Percentiles rank a stretch among this genome's conserved stretches.
These are phyloP conservation scores for Kurtzmaniella quercitrusa DNA, from an alignment of 1,139 yeast species.

Conservation along the genomic window DNA sequence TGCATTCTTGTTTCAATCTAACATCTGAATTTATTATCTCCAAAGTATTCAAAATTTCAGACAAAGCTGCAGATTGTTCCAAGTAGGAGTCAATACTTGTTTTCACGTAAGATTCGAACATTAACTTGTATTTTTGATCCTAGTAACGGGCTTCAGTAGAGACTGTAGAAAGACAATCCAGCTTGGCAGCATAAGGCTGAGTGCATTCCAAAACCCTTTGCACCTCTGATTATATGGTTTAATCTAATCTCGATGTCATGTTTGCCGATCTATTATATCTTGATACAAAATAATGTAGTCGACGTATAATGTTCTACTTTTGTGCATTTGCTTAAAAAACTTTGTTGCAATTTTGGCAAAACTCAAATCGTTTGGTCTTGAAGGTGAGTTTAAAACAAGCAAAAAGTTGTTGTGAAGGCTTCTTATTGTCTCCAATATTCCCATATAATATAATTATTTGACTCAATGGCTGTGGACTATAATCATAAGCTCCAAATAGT, in stretches of 20 bases:
- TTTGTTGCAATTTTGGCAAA: not conserved
- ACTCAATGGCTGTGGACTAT: not conserved
- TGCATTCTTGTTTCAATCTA: not conserved
- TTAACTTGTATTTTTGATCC: conserved; percentile 49
- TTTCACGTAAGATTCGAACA: conserved; percentile 38
- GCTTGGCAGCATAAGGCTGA: conserved; percentile 26
- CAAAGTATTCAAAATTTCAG: conserved; percentile 4
- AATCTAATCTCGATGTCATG: not conserved
- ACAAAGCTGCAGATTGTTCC: not conserved
- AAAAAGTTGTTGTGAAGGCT: conserved; percentile 23
- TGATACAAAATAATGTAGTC: conserved; percentile 22
- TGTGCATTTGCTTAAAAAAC: conserved; percentile 1
- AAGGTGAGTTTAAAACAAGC: conserved; percentile 11
- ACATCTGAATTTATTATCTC: conserved; percentile 2
- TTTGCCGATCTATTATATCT: conserved; percentile 25
- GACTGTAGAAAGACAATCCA: conserved; percentile 48
- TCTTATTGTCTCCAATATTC: conserved; percentile 19
- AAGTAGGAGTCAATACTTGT: conserved; percentile 10
- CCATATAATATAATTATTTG: not conserved
- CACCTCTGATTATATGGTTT: not conserved
- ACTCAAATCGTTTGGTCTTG: too few species aligned
- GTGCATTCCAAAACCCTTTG: conserved; percentile 36
- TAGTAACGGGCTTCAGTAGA: conserved; percentile 52
- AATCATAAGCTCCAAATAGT: conserved; percentile 32
- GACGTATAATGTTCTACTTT: conserved; percentile 1